A percentile compares a stretch with the other conserved stretches of the same genome.
Evolutionary conservation across 192 early-diverging fungal species (phyloP).

Genomic region (Linnemannia schmuckeri): DNA sequence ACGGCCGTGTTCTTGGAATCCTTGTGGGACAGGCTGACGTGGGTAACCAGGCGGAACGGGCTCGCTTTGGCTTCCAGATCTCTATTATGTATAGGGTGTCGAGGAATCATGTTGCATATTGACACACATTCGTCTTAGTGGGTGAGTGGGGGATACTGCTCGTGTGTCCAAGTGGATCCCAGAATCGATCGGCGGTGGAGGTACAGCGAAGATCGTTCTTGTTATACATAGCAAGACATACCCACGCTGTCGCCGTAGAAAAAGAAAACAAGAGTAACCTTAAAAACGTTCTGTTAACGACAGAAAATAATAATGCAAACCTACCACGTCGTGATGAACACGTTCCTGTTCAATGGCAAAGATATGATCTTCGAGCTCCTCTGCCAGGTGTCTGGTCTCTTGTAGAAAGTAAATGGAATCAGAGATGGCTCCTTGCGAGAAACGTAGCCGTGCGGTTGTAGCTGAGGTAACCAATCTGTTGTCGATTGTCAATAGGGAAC

Average conservation of each 20-base stretch:
- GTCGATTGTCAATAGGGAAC: background rate
- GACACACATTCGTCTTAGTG: background rate
- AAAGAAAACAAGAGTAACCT: background rate
- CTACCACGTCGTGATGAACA: background rate
- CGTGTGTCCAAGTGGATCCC: background rate
- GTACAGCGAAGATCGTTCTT: background rate
- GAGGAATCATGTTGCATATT: constrained; percentile 3
- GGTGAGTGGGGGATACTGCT: background rate
- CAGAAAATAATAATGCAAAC: background rate
- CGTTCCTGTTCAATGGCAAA: background rate
- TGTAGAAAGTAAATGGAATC: constrained; percentile 16
- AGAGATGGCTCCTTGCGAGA: constrained; percentile 30
- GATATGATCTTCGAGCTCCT: constrained; percentile 16
- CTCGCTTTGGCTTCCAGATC: constrained; percentile 17
- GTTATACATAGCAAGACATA: background rate
- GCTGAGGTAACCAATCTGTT: constrained; percentile 19
- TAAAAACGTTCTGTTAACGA: background rate
- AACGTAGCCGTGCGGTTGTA: constrained; percentile 20
- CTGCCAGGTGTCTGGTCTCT: constrained; percentile 19
- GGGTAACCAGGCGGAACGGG: constrained; percentile 6
- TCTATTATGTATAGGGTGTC: constrained; percentile 7
- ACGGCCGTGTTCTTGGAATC: constrained; percentile 21
- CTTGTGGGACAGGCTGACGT: background rate
- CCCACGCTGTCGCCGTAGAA: background rate
- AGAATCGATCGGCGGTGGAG: background rate